Evolutionary conservation across 306 rosid genomes (phyloP), one percentile per base, ranked within the genome.

Genomic region (Trifolium pratense): DNA sequence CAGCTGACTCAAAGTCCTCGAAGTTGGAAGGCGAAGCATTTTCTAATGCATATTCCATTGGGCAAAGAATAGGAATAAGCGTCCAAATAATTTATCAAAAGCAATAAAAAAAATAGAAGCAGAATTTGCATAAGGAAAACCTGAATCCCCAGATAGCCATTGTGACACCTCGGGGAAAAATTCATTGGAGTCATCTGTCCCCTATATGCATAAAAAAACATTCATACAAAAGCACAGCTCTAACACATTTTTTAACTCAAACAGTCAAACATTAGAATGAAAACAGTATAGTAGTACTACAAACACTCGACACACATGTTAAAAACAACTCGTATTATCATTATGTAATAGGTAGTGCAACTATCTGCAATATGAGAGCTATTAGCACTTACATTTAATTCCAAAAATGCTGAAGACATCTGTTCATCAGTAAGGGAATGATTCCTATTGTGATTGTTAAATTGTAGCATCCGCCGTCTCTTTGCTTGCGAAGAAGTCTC

Each of bases 401-500:
- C 76, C 34, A 89, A 81, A 80, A 79, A 88, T 55, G 67, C 42
- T 55, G 89, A 80, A 23, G 92, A 86, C 63, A 76, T 70, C 48
- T 85, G 89, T 34, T 85, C 93, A 23, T 78, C 31, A 17, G 75
- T 80, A 42, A 71, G 74, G 26, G 81, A 78, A 74, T 79, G 71
- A 78, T 73, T 82, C 75, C 77, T 31, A 26, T 84, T 84, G 48
- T 76, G 80, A 66, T 64, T 64, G 55, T 77, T 79, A 75, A 93
- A 93, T 63, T 85, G 96, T 52, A 93, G 87, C 97, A 93, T 87
- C 73, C 96, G 74, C 6, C 98, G 91, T 75, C 97, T 84, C 82
- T 93, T 93, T 18, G 82, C 79, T 86, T 89, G 97, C 2, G 89
- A 86, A 48, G 81, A 84, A 75, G 87, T 79, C 79, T 86, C 93